A percentile compares a stretch with the other conserved stretches of the same genome.
These are phyloP conservation scores for Fomitopsis betulina DNA, from an alignment of 1,284 basidiomycete genomes.

Conservation along the genomic window DNA sequence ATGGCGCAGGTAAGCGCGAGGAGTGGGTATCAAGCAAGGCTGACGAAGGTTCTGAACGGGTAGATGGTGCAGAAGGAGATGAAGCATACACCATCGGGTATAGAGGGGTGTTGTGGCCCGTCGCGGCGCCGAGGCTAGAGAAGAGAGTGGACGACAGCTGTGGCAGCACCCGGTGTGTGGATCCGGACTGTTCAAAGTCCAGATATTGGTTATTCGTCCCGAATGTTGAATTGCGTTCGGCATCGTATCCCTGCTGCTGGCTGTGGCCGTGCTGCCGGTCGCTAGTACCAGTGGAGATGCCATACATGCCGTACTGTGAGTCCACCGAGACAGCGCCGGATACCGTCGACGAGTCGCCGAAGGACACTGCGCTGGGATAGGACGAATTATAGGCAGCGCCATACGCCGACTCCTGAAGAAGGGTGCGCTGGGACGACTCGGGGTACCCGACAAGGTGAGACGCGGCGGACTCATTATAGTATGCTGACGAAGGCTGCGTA, in stretches of 20 bases:
- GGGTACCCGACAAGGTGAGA: conserved; percentile 27
- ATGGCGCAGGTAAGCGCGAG: conserved; percentile 11
- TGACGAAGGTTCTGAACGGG: conserved; percentile 8
- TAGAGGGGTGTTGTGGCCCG: conserved; percentile 4
- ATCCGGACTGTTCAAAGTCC: conserved; percentile 5
- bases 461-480: conserved; percentile 20
- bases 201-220: conserved; percentile 6
- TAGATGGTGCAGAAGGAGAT: conserved; percentile 7
- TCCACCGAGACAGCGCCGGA: background rate
- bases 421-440: conserved; percentile 32
- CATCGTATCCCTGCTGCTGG: conserved; percentile 3
- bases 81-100: conserved; percentile 9
- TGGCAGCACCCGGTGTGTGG: conserved; percentile 5
- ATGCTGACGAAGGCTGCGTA: conserved; percentile 16
- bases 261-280: conserved; percentile 11
- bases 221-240: conserved; percentile 2
- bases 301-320: background rate
- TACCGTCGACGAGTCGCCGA: conserved; percentile 4
- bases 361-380: conserved; percentile 13
- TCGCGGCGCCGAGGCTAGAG: conserved; percentile 7
- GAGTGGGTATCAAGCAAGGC: conserved; percentile 17
- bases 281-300: background rate
- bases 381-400: conserved; percentile 19
- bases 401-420: conserved; percentile 26
- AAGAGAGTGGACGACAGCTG: background rate